These are phyloP conservation scores for Yamadazyma conglobata DNA, from an alignment of 1,139 yeast species.

Conservation along the genomic window DNA sequence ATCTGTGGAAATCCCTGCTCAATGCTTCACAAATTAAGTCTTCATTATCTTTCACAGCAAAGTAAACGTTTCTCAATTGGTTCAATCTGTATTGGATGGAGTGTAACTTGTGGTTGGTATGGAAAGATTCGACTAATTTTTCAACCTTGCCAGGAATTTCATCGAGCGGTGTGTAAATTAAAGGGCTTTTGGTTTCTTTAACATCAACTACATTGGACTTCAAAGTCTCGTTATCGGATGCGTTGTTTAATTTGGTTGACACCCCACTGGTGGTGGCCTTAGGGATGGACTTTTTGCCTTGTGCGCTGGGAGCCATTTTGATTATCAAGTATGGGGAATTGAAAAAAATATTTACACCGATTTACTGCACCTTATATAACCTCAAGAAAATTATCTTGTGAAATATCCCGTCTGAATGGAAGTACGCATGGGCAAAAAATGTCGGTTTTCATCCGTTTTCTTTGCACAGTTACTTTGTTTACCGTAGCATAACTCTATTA, in stretches of 20 bases:
- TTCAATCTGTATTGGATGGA: slow-evolving; percentile 56
- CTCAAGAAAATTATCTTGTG: no score
- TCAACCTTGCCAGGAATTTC: slow-evolving; percentile 50
- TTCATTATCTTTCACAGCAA: slow-evolving; percentile 58
- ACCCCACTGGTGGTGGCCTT: no score
- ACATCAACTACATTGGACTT: background rate
- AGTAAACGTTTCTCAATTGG: slow-evolving; percentile 67
- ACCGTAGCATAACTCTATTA: no score
- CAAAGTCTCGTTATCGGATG: no score
- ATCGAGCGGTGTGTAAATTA: slow-evolving; percentile 44
- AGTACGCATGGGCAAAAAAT: no score
- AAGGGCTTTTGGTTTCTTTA: slow-evolving; percentile 6
- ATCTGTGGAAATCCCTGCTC: slow-evolving; percentile 61
- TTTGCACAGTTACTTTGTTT: no score
- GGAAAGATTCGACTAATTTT: slow-evolving; percentile 42
- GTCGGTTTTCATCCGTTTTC: no score
- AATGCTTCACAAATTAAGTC: slow-evolving; percentile 58
- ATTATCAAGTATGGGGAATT: no score
- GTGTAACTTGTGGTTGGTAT: slow-evolving; percentile 45
- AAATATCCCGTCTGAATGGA: no score
- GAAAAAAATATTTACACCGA: background rate
- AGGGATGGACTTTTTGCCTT: background rate
- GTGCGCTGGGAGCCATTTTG: slow-evolving; percentile 1
- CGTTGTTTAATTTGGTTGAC: no score
- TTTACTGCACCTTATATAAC: no score